These are phyloP conservation scores for Yamagishiella unicocca DNA, from an alignment of 139 green algal genomes.

Conservation along the genomic window DNA sequence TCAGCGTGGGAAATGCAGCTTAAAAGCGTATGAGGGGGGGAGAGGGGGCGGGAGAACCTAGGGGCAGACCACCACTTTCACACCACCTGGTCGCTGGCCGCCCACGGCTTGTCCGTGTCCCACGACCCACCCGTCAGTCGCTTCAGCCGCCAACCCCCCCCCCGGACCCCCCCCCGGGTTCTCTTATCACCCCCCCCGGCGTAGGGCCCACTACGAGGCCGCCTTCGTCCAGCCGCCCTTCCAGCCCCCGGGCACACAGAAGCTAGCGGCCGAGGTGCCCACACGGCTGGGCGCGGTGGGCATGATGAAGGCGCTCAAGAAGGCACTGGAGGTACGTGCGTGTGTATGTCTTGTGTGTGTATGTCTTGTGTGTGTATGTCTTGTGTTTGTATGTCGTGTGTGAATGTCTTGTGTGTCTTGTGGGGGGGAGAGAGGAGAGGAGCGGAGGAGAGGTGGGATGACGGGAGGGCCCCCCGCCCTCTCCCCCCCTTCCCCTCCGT, in stretches of 20 bases:
- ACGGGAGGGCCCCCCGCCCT: not conserved
- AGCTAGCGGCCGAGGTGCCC: slow-evolving; percentile 53
- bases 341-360: no score
- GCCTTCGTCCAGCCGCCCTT: slow-evolving; percentile 34
- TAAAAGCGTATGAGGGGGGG: no score
- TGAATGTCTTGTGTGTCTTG: no score
- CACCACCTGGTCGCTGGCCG: no score
- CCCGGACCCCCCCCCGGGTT: not conserved
- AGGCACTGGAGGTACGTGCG: slow-evolving; percentile 47
- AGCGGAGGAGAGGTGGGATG: not conserved
- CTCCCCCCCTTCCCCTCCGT: not conserved
- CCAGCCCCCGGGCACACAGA: slow-evolving; percentile 40
- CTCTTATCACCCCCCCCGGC: not conserved
- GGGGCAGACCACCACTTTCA: no score
- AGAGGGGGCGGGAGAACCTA: no score
- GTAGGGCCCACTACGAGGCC: not conserved
- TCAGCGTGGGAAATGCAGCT: no score
- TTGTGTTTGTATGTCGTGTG: no score
- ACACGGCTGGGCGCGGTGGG: slow-evolving; percentile 38
- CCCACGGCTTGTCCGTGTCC: no score
- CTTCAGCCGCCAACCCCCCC: not conserved
- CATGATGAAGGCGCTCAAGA: slow-evolving; percentile 63
- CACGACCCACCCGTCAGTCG: no score
- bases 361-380: no score
- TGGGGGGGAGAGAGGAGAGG: not conserved